Conservation (phyloP, 1,284 basidiomycete species). For the Irpex sp. region DNA sequence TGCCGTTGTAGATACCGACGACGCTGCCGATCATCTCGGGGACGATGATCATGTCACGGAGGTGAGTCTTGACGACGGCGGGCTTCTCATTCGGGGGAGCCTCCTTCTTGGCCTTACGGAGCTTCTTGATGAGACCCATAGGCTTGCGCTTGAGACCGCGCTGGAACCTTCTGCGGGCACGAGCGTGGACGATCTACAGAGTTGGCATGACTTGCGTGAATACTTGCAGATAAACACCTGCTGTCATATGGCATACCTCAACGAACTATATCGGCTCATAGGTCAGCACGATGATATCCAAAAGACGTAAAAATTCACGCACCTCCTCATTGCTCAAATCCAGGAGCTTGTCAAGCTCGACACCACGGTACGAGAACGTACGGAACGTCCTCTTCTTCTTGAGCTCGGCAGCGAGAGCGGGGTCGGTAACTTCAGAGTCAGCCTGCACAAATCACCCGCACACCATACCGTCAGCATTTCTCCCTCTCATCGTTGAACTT, state of each 20-base stretch:
- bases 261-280: conserved; percentile 54
- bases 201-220: background rate
- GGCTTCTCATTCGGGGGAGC: conserved; percentile 98
- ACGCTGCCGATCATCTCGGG: conserved; percentile 99
- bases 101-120: conserved; percentile 99
- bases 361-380: conserved; percentile 97
- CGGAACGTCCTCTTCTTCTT: conserved; percentile 99
- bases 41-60: conserved; percentile 99
- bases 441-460: conserved; percentile 42
- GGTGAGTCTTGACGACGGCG: conserved; percentile 97
- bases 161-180: conserved; percentile 98
- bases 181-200: conserved; percentile 91
- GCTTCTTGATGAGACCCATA: conserved; percentile 99
- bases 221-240: background rate
- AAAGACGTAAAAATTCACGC: conserved; percentile 26
- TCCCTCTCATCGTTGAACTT: conserved; percentile 10
- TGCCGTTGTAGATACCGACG: conserved; percentile 97
- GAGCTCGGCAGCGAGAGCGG: conserved; percentile 86
- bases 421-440: conserved; percentile 81
- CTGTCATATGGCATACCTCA: conserved; percentile 46
- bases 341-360: conserved; percentile 96
- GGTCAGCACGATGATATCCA: background rate
- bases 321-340: conserved; percentile 96
- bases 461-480: conserved; percentile 19
- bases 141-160: conserved; percentile 98